Conservation (phyloP, 768 basidiomycete species). For the Suillus ampliporus region DNA sequence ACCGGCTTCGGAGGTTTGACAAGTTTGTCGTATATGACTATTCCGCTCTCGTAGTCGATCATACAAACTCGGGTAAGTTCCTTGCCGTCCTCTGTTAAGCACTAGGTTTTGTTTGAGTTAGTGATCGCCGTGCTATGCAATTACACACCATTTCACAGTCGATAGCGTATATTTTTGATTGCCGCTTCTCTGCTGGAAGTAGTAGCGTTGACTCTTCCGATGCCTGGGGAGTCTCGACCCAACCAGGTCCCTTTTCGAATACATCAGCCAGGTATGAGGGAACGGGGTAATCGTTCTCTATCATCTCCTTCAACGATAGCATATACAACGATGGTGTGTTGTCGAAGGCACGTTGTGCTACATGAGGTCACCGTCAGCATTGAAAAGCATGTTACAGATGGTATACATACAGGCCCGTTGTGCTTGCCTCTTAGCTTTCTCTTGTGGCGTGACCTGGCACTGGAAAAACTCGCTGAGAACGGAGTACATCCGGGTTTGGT, state of each 20-base stretch:
- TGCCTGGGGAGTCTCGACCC: constrained; percentile 80
- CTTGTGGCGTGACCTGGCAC: constrained; percentile 76
- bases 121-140: background rate
- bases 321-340: constrained; percentile 74
- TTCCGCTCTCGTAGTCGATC: constrained; percentile 75
- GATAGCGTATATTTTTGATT: constrained; percentile 73
- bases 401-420: constrained; percentile 48
- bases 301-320: constrained; percentile 84
- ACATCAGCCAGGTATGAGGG: constrained; percentile 84
- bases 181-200: constrained; percentile 35
- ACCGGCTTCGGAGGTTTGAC: constrained; percentile 89
- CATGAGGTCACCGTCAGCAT: constrained; percentile 20
- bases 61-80: constrained; percentile 87
- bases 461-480: constrained; percentile 85
- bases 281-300: constrained; percentile 91
- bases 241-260: constrained; percentile 67
- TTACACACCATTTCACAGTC: constrained; percentile 94
- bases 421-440: constrained; percentile 69
- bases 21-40: constrained; percentile 84
- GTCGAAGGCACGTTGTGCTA: constrained; percentile 66
- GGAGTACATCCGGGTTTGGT: constrained; percentile 82
- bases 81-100: constrained; percentile 87
- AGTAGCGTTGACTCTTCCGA: constrained; percentile 37
- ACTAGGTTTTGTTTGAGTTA: constrained; percentile 50
- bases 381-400: constrained; percentile 23